Conservation (phyloP, 805 yeast species). For the Candida germanica region DNA sequence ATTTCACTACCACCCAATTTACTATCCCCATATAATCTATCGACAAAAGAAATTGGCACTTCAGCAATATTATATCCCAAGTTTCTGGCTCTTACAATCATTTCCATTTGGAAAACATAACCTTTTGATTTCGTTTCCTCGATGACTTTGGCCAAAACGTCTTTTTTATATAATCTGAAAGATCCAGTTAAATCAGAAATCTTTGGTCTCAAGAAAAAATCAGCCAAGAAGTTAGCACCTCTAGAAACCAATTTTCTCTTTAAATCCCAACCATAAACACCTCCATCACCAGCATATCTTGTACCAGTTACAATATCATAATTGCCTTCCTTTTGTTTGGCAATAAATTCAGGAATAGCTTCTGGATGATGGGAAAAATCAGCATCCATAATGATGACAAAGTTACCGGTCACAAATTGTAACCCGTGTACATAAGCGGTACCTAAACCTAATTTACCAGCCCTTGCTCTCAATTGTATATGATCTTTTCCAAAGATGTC, state of each 20-base stretch:
- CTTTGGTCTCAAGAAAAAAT: constrained; percentile 65
- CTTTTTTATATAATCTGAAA: constrained; percentile 70
- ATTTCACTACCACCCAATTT: constrained; percentile 81
- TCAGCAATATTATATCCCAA: constrained; percentile 72
- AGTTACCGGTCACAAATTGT: constrained; percentile 67
- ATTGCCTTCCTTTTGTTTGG: constrained; percentile 51
- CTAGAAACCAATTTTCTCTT: constrained; percentile 74
- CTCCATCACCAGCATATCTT: constrained; percentile 77
- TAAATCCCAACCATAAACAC: constrained; percentile 82
- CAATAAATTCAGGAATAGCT: constrained; percentile 73
- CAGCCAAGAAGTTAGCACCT: constrained; percentile 78
- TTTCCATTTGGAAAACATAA: constrained; percentile 84
- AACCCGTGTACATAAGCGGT: constrained; percentile 80
- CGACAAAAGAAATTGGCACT: constrained; percentile 76
- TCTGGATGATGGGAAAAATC: constrained; percentile 81
- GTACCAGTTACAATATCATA: constrained; percentile 59
- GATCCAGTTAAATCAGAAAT: constrained; percentile 78
- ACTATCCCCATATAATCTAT: constrained; percentile 73
- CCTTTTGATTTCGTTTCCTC: constrained; percentile 71
- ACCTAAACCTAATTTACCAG: constrained; percentile 76
- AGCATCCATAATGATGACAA: constrained; percentile 80
- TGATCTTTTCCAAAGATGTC: constrained; percentile 56
- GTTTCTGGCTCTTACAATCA: constrained; percentile 81
- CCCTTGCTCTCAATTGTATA: constrained; percentile 64
- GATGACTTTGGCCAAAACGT: constrained; percentile 62